Base-by-base conservation (phyloP, 805 yeast species). In the Scheffersomyces amazonensis region DNA sequence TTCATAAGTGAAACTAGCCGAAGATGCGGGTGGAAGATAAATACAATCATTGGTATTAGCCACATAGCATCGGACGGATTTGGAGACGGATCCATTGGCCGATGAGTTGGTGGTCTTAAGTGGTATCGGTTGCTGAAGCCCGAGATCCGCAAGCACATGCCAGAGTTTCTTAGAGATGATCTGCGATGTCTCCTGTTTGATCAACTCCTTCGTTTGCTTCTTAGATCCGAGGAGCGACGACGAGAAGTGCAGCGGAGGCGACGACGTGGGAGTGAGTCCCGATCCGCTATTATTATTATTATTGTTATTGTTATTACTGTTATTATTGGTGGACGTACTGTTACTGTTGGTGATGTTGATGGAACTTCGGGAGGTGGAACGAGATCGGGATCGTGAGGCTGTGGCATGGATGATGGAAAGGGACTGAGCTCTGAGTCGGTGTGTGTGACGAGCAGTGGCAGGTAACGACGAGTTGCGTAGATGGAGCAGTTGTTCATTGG, bases 31-130 rank as follows among this genome's bases (percentile, higher is more conserved):
- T 2, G 70, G 59, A 31, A 69, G 49, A 44, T 58, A 69, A 9
- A 69, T 56, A 29, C 70, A 65, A 41, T 69, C 69, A 41, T 62
- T 60, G 13, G 69, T 43, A 45, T 66, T 69, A 17, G 73, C 61
- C 20, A 69, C 62, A 37, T 60, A 62, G 2, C 65, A 39, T 34
- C 52, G 56, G 25, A 61, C 39, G 13, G 56, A 41, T 39, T 65
- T 64, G 16, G 66, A 50, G 1, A 50, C 35, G 1, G 63, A 56
- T 15, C 46, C 46, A 17, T 50, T 36, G 4, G 27, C 5, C 11
- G 44, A 48, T 16, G 59, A 53, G 27, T 48, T 52, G 17, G 56
- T 45, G 1, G 66, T 53, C 33, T 57, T 59, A 33, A 68, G 48
- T 10, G 70, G 60, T 3, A 67, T 54, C 6, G 75, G 73, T 27